These are phyloP conservation scores for Neurospora sp. DNA, from an alignment of 495 filamentous ascomycete genomes.

Conservation along the genomic window DNA sequence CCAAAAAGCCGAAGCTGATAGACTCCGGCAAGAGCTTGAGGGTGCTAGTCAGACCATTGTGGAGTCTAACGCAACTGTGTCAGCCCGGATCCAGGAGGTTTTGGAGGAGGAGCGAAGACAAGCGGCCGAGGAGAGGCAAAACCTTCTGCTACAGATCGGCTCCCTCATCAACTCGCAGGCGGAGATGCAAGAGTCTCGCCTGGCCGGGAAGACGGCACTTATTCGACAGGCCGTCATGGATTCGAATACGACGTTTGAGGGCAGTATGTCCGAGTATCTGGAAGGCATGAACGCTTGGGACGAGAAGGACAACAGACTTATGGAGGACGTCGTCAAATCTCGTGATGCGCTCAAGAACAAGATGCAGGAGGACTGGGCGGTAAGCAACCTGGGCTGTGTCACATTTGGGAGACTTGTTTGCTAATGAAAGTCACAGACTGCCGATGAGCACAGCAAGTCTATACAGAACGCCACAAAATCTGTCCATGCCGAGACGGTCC, in stretches of 20 bases:
- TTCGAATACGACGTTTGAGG: slow-evolving; percentile 52
- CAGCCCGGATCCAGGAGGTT: slow-evolving; percentile 56
- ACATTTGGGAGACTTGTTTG: slow-evolving; percentile 1
- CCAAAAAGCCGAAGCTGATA: slow-evolving; percentile 71
- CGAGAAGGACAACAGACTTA: slow-evolving; percentile 53
- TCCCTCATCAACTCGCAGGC: slow-evolving; percentile 62
- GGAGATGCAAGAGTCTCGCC: slow-evolving; percentile 60
- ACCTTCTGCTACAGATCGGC: slow-evolving; percentile 66
- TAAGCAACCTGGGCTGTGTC: slow-evolving; percentile 29
- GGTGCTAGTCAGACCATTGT: slow-evolving; percentile 54
- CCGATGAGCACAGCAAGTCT: slow-evolving; percentile 67
- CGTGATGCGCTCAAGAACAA: slow-evolving; percentile 66
- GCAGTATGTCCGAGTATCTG: slow-evolving; percentile 52
- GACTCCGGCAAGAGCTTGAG: slow-evolving; percentile 58
- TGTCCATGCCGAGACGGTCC: slow-evolving; percentile 84
- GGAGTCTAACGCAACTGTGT: slow-evolving; percentile 53
- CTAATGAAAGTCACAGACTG: slow-evolving; percentile 40
- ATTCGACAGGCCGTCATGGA: slow-evolving; percentile 54
- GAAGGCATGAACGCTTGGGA: slow-evolving; percentile 69
- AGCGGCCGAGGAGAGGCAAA: slow-evolving; percentile 63
- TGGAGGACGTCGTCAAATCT: slow-evolving; percentile 60
- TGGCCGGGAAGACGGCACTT: slow-evolving; percentile 48
- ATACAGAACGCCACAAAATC: slow-evolving; percentile 75
- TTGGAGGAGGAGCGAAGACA: slow-evolving; percentile 65
- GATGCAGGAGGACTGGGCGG: slow-evolving; percentile 81